Base-by-base conservation (phyloP, 768 basidiomycete species). In the Crassisporium funariophilum region DNA sequence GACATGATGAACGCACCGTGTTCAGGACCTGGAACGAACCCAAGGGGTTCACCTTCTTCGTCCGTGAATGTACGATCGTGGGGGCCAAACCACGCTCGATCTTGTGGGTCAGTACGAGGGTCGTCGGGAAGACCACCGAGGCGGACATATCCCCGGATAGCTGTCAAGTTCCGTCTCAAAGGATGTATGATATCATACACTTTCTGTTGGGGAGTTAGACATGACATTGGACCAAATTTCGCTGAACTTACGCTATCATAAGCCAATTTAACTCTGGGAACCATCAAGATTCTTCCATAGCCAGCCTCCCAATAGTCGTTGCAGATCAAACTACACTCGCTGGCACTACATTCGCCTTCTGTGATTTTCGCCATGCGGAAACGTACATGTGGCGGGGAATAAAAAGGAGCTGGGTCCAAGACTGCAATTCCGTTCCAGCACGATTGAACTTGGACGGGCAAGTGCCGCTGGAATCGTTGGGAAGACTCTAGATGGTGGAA, bases 341-440 rank as follows among this genome's bases (percentile, higher is more conserved):
- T 86, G 0, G 97, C 97, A 29, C 89, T 92, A 63, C 97, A 98
- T 64, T 99, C 97, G 31, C 83, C 83, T 11, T 95, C 91, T 7
- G 75, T 76, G 42, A 98, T 79, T 44, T 75, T 77, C 4, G 97
- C 97, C 97, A 99, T 99, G 21, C 97, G 79, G 81, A 99, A 99
- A 45, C 82, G 79, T 47, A 98, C 88, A 55, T 91, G 91, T 7
- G 93, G 91, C 0, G 90, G 88, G 2, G 77, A 74, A 69, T 99
- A 99, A 71, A 99, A 88, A 5, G 97, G 97, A 8, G 88, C 94
- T 0, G 97, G 94, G 62, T 98, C 97, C 44, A 98, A 78, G 6
- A 99, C 74, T 24, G 95, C 95, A 56, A 98, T 87, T 13, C 97
- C 97, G 64, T 98, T 99, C 97, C 97, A 98, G 69, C 95, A 99